Base-by-base conservation (phyloP, 306 rosid genomes). In the Sphenostylis stenocarpa region DNA sequence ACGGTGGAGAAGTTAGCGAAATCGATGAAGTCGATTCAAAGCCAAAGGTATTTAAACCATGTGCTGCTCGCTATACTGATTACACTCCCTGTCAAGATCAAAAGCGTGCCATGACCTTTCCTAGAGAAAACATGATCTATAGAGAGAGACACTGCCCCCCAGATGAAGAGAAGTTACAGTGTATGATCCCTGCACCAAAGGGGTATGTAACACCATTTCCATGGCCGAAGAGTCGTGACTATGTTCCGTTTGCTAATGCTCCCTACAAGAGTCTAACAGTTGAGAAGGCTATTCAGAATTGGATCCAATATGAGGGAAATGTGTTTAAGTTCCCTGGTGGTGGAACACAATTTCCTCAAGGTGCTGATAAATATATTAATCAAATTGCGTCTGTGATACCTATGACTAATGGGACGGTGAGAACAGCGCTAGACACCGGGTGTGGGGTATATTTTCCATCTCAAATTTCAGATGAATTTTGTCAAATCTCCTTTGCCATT, bases 1-100 rank as follows among this genome's bases (percentile, higher is more conserved):
- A 81, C 36, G 74, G 70, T 14, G 85, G 84, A 52, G 72, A 77
- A 85, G 78, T 84, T 80, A 24, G 80, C 13, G 66, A 73, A 61
- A 77, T 85, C 41, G 83, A 67, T 53, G 83, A 81, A 67, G 77
- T 72, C 9, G 85, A 75, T 36, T 82, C 80, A 8, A 75, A 85
- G 47, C 71, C 88, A 3, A 87, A 84, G 76, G 81, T 78, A 8
- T 81, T 85, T 39, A 9, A 92, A 69, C 91, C 93, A 1, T 90
- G 97, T 14, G 19, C 28, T 12, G 76, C 83, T 73, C 77, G 45
- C 7, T 92, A 87, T 78, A 86, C 88, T 0, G 97, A 92, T 78
- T 92, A 92, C 86, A 92, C 93, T 43, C 97, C 97, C 17, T 92
- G 97, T 85, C 97, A 92, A 72, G 96, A 92, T 52, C 96, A 92